Evolutionary conservation across 176 grass and related monocot genomes (phyloP).

Genomic region (Hyparrhenia diplandra): DNA sequence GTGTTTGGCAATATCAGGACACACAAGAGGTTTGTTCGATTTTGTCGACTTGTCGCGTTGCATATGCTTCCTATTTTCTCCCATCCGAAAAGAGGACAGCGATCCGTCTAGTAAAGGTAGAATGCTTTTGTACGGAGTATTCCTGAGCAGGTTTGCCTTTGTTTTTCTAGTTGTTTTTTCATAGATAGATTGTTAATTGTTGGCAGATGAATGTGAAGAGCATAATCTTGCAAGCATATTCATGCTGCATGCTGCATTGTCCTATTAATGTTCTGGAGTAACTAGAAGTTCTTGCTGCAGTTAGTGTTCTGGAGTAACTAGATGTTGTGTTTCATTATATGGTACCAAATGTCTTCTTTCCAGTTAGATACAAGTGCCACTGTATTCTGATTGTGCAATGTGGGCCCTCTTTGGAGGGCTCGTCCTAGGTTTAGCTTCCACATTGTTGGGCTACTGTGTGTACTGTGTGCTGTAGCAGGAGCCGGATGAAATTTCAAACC

Average conservation of each 20-base stretch:
- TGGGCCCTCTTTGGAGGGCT: not conserved
- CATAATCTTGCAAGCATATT: not conserved
- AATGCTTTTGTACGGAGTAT: not conserved
- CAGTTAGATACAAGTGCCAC: not conserved
- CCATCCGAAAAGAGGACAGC: not conserved
- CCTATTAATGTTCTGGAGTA: too few species aligned
- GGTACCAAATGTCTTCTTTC: not conserved
- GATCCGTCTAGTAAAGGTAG: not conserved
- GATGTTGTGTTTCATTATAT: not conserved
- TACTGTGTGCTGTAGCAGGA: not conserved
- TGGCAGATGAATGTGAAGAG: not conserved
- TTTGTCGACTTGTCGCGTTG: not conserved
- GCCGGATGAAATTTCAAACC: not conserved
- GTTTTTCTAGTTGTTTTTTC: not conserved
- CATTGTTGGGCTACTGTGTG: not conserved
- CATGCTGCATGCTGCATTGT: not conserved
- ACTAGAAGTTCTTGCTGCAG: too few species aligned
- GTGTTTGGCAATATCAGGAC: not conserved
- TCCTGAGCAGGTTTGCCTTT: not conserved
- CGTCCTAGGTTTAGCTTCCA: not conserved
- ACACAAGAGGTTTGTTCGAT: not conserved
- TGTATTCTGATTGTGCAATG: not conserved
- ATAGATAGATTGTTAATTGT: not conserved
- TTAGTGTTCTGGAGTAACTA: too few species aligned
- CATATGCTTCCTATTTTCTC: not conserved